phyloP scores from a whole-genome alignment of 2,329 filamentous ascomycete species.

The Pseudogymnoascus sp. region DNA sequence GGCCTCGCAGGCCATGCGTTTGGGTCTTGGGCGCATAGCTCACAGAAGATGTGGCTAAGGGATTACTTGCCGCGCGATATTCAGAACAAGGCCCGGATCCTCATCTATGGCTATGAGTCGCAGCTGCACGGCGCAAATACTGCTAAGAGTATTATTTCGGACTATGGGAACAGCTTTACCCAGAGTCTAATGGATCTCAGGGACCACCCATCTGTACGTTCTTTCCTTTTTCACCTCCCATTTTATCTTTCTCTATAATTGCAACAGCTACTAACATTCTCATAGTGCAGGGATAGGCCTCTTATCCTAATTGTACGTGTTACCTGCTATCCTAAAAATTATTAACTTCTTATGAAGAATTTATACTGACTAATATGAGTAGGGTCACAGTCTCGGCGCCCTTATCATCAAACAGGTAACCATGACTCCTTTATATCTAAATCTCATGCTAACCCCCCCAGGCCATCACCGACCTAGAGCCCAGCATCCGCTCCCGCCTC shows the following conservation, averaged over 20 bases:
- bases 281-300: neutral
- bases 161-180: neutral
- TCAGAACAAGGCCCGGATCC: neutral
- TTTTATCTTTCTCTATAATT: neutral
- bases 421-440: neutral
- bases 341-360: neutral
- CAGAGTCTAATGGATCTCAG: neutral
- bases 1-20: slow-evolving; percentile 10
- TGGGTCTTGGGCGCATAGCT: neutral
- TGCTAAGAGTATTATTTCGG: neutral
- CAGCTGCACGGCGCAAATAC: neutral
- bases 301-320: neutral
- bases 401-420: neutral
- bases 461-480: neutral
- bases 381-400: neutral
- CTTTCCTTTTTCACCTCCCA: neutral
- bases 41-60: slow-evolving; percentile 8
- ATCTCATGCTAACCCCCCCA: neutral
- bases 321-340: neutral
- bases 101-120: slow-evolving; percentile 10
- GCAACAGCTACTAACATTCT: neutral
- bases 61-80: slow-evolving; percentile 4
- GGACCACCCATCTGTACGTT: neutral
- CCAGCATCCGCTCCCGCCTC: neutral
- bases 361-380: neutral